Conservation (phyloP, 495 filamentous ascomycete genomes). For the Friedmanniomyces endolithicus region DNA sequence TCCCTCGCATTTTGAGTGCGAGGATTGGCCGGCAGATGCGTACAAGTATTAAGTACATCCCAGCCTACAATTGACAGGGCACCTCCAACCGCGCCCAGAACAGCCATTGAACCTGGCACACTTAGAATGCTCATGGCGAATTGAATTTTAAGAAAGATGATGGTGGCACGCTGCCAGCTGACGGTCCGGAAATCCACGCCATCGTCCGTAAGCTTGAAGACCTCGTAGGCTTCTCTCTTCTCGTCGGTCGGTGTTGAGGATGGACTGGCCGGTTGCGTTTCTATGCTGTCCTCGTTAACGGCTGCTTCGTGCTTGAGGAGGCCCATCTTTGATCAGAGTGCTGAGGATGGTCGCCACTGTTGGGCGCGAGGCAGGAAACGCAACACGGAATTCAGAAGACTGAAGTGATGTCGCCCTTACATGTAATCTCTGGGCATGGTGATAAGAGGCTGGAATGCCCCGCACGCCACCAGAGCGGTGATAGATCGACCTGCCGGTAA, state of each 20-base stretch:
- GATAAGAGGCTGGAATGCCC: too few relatives aligned
- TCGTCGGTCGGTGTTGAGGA: neutral
- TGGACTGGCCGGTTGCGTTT: neutral
- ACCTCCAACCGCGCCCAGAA: constrained; percentile 1
- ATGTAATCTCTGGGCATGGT: too few relatives aligned
- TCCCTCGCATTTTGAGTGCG: neutral
- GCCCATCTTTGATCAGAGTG: neutral
- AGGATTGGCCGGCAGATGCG: neutral
- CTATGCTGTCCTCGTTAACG: neutral
- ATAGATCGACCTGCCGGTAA: too few relatives aligned
- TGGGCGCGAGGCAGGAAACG: too few relatives aligned
- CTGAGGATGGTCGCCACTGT: too few relatives aligned
- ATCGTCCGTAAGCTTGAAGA: constrained; percentile 2
- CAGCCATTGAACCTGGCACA: neutral
- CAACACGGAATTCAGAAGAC: too few relatives aligned
- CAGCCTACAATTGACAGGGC: constrained; percentile 1
- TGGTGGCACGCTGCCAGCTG: constrained; percentile 2
- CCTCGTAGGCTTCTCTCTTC: neutral
- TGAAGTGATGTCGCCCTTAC: too few relatives aligned
- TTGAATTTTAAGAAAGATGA: constrained; percentile 5
- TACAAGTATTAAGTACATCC: constrained; percentile 2
- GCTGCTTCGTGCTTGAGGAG: neutral
- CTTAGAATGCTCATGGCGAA: constrained; percentile 5
- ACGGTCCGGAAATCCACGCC: constrained; percentile 7
- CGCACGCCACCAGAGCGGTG: too few relatives aligned